Base-by-base conservation (phyloP, 192 early-diverging fungal genomes). In the Gigaspora rosea region DNA sequence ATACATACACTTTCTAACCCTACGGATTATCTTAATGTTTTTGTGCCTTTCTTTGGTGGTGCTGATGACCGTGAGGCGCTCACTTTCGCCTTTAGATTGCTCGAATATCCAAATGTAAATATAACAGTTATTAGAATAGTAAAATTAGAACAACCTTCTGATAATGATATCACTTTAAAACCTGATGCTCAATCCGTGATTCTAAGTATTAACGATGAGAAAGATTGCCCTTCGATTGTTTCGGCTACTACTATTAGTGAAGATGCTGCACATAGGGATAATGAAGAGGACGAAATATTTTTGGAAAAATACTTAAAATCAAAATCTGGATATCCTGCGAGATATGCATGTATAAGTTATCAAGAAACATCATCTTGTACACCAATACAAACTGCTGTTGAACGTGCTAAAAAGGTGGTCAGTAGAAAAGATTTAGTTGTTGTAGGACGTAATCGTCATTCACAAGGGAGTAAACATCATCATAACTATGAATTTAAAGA, bases 11-110 rank as follows among this genome's bases (percentile, higher is more conserved):
- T 82, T 71, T 81, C 86, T 51, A 50, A 15, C 1, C 4, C 67
- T 41, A 41, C 7, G 41, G 41, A 7, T 41, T 41, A 41, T 11
- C 18, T 69, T 69, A 46, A 47, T 22, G 79, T 96, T 46, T 82
- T 94, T 10, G 85, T 95, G 63, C 88, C 90, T 22, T 94, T 92
- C 82, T 84, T 90, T 73, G 94, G 93, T 36, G 88, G 90, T 4
- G 61, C 74, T 1, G 94, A 96, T 77, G 94, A 95, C 84, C 83
- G 89, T 65, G 88, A 89, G 59, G 90, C 90, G 1, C 52, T 89
- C 0, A 32, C 78, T 1, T 83, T 92, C 64, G 88, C 87, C 3
- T 71, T 87, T 41, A 80, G 81, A 9, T 73, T 94, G 61, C 79
- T 78, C 73, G 86, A 35, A 6, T 76, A 86, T 70, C 80, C 84